Evolutionary conservation across 2,329 filamentous ascomycete species (phyloP), one percentile per base, ranked within the genome.

Genomic region (Neonectria faginata): DNA sequence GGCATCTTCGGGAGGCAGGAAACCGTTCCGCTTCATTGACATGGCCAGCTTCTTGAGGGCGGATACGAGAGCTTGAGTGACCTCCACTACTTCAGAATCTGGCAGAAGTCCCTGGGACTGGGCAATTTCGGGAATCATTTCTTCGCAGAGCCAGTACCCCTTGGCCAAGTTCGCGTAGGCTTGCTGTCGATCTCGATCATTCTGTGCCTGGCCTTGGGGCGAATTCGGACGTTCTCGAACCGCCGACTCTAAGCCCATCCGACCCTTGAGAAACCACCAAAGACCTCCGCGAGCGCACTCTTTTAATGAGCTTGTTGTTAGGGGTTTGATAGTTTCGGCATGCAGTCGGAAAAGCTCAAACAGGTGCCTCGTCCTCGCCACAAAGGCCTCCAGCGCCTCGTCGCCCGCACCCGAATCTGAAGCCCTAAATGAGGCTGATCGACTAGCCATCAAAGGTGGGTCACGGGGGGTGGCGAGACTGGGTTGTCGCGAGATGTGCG

Each of bases 261-360:
- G 89, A 20, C 94, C 94, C 70, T 88, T 91, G 50, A 97, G 76
- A 74, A 97, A 97, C 94, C 94, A 97, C 94, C 94, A 97, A 0
- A 92, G 82, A 3, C 89, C 90, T 25, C 89, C 90, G 62, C 92
- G 86, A 10, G 91, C 84, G 81, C 94, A 91, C 64, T 93, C 88
- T 51, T 85, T 83, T 0, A 91, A 84, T 0, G 88, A 82, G 55
- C 88, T 90, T 31, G 86, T 84, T 60, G 87, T 84, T 5, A 94
- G 76, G 0, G 92, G 89, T 67, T 88, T 89, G 31, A 90, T 83
- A 33, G 89, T 86, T 76, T 97, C 92, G 0, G 93, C 90, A 62
- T 94, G 92, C 47, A 95, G 79, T 41, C 89, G 85, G 75, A 97
- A 97, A 3, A 96, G 84, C 68, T 91, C 89, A 66, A 88, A 90